Evolutionary conservation across 2,329 filamentous ascomycete species (phyloP).

Genomic region (Lachnum nothofagi): DNA sequence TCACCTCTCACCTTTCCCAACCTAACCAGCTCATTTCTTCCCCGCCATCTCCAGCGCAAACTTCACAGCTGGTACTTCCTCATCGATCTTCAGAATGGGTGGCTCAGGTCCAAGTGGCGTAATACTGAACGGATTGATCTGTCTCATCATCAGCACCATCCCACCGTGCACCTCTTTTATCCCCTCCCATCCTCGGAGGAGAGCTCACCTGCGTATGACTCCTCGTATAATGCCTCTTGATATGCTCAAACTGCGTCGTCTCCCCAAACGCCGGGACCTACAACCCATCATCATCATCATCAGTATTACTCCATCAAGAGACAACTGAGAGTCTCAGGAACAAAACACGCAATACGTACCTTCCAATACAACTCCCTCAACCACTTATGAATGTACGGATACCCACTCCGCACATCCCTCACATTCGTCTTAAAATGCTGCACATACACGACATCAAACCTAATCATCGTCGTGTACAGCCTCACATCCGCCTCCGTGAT

Average conservation of each 20-base stretch:
- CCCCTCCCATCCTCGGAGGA: not conserved
- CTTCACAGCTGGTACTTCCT: slow-evolving; percentile 64
- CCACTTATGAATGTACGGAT: slow-evolving; percentile 64
- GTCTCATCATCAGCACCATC: slow-evolving; percentile 39
- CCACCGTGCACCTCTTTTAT: slow-evolving; percentile 23
- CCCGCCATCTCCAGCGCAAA: slow-evolving; percentile 24
- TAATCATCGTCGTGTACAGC: slow-evolving; percentile 57
- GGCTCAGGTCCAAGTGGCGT: slow-evolving; percentile 81
- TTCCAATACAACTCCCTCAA: slow-evolving; percentile 64
- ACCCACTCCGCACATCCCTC: slow-evolving; percentile 38
- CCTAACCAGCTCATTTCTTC: slow-evolving; percentile 28
- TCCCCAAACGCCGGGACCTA: slow-evolving; percentile 55
- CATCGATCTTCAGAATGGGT: slow-evolving; percentile 69
- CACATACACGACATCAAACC: slow-evolving; percentile 72
- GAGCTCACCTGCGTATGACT: slow-evolving; percentile 46
- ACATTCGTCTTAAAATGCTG: slow-evolving; percentile 76
- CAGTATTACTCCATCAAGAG: too few species aligned
- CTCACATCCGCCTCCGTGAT: slow-evolving; percentile 81
- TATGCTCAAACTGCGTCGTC: slow-evolving; percentile 32
- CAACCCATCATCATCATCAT: too few species aligned
- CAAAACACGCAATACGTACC: too few species aligned
- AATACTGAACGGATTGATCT: slow-evolving; percentile 67
- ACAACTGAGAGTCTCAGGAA: too few species aligned
- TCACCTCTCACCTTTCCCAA: too few species aligned
- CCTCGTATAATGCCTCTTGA: slow-evolving; percentile 94